phyloP scores from a whole-genome alignment of 1,139 yeast species.

The Candida sp. region DNA sequence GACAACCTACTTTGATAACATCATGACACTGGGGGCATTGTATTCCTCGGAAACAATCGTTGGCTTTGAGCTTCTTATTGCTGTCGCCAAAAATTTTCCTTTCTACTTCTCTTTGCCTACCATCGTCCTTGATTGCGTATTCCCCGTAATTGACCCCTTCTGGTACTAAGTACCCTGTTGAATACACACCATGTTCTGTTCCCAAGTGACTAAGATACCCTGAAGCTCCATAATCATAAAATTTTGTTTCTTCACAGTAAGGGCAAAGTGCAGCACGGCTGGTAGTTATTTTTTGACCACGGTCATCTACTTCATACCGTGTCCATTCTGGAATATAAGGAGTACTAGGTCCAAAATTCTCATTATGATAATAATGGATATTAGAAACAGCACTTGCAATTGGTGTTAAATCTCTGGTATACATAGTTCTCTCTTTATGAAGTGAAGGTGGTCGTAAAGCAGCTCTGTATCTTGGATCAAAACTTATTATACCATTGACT shows the following conservation, averaged over 20 bases:
- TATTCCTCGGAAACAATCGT: background rate
- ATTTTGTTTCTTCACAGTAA: slow-evolving; percentile 25
- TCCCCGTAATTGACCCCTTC: slow-evolving; percentile 5
- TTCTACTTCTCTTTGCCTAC: background rate
- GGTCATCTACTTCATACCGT: slow-evolving; percentile 19
- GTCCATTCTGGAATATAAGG: slow-evolving; percentile 29
- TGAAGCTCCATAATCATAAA: slow-evolving; percentile 30
- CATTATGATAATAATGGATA: slow-evolving; percentile 18
- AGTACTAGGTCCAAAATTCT: slow-evolving; percentile 12
- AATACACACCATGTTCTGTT: slow-evolving; percentile 32
- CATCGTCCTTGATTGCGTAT: background rate
- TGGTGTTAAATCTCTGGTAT: background rate
- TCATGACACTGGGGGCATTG: slow-evolving; percentile 2
- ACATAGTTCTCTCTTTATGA: background rate
- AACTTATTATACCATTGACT: background rate
- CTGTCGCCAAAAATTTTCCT: too few relatives aligned
- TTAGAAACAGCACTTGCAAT: slow-evolving; percentile 5
- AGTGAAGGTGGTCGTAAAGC: background rate
- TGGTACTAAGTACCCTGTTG: slow-evolving; percentile 24
- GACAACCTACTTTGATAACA: slow-evolving; percentile 1
- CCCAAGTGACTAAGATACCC: slow-evolving; percentile 32
- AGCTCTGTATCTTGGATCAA: background rate
- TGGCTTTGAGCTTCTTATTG: too few relatives aligned
- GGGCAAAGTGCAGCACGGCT: slow-evolving; percentile 32
- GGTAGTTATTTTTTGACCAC: slow-evolving; percentile 16